Evolutionary conservation across 176 grass and related monocot genomes (phyloP).

Genomic region (Oropetium thomaeum): DNA sequence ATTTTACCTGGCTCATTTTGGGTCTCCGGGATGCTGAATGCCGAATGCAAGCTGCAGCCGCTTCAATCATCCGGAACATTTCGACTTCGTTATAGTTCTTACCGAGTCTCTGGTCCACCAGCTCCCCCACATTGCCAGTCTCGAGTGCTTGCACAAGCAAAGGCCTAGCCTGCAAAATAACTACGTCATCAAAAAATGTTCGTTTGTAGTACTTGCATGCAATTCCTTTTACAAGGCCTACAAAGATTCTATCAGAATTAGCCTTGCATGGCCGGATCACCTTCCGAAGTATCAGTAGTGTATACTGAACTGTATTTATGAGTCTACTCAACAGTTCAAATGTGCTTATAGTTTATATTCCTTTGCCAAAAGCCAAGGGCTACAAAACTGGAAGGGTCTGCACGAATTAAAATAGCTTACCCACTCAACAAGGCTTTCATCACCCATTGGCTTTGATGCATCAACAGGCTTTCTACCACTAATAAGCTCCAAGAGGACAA

Average conservation of each 20-base stretch:
- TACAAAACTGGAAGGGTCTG: neutral
- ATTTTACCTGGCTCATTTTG: conserved; percentile 66
- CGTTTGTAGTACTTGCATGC: neutral
- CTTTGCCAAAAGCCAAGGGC: neutral
- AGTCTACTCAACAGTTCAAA: neutral
- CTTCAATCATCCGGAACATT: conserved; percentile 72
- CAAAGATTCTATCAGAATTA: neutral
- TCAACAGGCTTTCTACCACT: conserved; percentile 89
- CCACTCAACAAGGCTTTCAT: conserved; percentile 98
- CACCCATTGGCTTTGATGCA: conserved; percentile 68
- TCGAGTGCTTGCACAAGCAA: conserved; percentile 53
- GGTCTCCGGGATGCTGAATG: conserved; percentile 60
- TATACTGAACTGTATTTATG: neutral
- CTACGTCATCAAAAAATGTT: conserved; percentile 12
- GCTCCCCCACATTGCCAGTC: conserved; percentile 46
- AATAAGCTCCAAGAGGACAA: conserved; percentile 95
- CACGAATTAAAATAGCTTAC: conserved; percentile 36
- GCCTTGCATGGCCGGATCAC: neutral
- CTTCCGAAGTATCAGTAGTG: neutral
- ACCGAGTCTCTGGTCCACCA: conserved; percentile 47
- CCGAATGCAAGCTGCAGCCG: conserved; percentile 63
- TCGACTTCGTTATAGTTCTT: conserved; percentile 56
- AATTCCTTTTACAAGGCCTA: neutral
- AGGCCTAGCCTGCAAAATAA: conserved; percentile 70
- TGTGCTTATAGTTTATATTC: neutral